Evolutionary conservation across 2,329 filamentous ascomycete species (phyloP), one percentile per base, ranked within the genome.

Genomic region (Xylariomycetidae sp.): DNA sequence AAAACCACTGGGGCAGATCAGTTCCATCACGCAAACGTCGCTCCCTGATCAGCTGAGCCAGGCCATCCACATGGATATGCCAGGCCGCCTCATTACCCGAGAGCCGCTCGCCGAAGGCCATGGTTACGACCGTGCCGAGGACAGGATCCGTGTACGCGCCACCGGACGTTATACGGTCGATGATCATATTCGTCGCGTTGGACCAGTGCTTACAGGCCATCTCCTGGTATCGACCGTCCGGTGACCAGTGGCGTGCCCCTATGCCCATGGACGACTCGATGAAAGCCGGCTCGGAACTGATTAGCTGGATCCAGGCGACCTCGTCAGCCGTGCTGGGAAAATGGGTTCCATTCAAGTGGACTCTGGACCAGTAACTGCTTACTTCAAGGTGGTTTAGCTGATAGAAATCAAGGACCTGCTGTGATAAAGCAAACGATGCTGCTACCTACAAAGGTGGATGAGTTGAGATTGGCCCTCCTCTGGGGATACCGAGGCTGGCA

Each of bases 21-120:
- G 17, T 16, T 19, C 30, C 19, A 20, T 38, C 42, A 15, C 23
- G 34, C 10, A 23, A 29, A 12, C 16, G 30, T 30, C 41, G 28
- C 12, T 49, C 31, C 7, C 17, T 27, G 13, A 49, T 32, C 9
- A 46, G 27, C 13, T 42, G 30, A 16, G 39, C 39, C 9, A 44
- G 36, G 8, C 51, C 48, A 28, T 50, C 29, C 5, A 49, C 37
- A 23, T 45, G 46, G 13, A 48, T 30, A 12, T 44, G 37, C 49
- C 50, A 52, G 7, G 42, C 37, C 2, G 26, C 5, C 13, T 42
- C 29, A n/a, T 47, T 38, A 20, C 38, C 17, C 8, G 34, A 18
- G 15, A 52, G 30, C 5, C 44, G 37, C 28, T 48, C 50, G 2
- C 44, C 46, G 25, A 54, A 48, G 4, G 44, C 48, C 42, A 54